Base-by-base conservation (phyloP, 805 yeast genomes). In the Zygotorulaspora sp. region DNA sequence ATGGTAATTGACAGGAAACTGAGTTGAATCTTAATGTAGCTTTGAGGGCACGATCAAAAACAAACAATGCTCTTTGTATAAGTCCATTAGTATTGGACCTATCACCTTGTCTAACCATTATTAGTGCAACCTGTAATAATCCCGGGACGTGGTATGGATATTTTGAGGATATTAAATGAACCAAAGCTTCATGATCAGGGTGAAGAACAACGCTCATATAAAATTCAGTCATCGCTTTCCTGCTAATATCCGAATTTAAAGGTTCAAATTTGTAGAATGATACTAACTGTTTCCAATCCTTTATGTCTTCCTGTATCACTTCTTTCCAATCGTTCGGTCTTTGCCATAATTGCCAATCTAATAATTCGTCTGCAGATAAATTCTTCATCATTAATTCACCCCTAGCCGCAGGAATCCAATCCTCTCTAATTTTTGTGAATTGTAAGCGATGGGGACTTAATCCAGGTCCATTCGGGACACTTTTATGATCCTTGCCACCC, bases 121-220 rank as follows among this genome's bases (percentile, higher is more conserved):
- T 81, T 55, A 78, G 73, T 0, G 94, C 81, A 1, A 80, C 83
- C 60, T 86, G 95, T 29, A 87, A 63, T n/a, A 87, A 66, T 0
- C 90, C 79, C 41, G 82, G 86, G 3, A 78, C 75, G 51, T 83
- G 89, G 53, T 86, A 87, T 2, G 94, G 94, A 44, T 67, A 63
- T 49, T 67, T 69, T 36, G 76, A 76, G 14, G 83, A 47, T 35
- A 67, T 52, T 30, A 80, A 61, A 18, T 65, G 66, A 45, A 84
- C 72, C 37, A 87, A 61, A 0, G 81, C 71, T 44, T 86, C 90
- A 36, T 84, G 89, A 53, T 87, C 89, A 0, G 92, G 88, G n/a
- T 78, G 75, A 43, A 81, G 61, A 4, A 78, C 80, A 10, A 79
- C 81, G 4, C 83, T 73, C 5, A 82, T 68, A 53, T 74, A 82